A percentile compares a stretch with the other conserved stretches of the same genome.
Evolutionary conservation across 306 rosid genomes (phyloP).

Genomic region (Prinsepia uniflora): DNA sequence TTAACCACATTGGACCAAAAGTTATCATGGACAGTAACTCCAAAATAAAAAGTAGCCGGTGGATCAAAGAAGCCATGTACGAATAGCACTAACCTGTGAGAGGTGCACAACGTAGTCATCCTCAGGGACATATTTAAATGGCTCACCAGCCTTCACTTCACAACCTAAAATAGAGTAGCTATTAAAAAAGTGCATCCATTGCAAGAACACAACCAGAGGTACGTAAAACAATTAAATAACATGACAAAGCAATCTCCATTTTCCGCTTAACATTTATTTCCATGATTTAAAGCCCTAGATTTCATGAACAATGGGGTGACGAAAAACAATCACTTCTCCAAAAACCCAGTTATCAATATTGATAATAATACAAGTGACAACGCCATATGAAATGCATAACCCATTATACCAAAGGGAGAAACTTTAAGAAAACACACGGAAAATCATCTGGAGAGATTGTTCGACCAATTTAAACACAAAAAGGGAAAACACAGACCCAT

Average conservation of each 20-base stretch:
- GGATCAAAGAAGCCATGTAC: not conserved
- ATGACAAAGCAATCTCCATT: not conserved
- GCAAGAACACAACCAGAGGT: not conserved
- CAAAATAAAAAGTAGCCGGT: not conserved
- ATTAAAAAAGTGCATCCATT: not conserved
- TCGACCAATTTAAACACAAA: too few species aligned
- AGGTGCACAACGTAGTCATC: constrained; percentile 48
- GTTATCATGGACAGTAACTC: not conserved
- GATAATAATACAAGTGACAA: too few species aligned
- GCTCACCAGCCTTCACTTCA: constrained; percentile 82
- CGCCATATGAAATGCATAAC: too few species aligned
- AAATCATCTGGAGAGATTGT: too few species aligned
- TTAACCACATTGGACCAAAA: not conserved
- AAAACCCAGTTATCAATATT: too few species aligned
- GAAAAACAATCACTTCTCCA: too few species aligned
- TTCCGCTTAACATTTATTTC: not conserved
- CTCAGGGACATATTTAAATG: constrained; percentile 40
- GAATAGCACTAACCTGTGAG: constrained; percentile 60
- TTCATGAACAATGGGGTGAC: too few species aligned
- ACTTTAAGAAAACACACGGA: too few species aligned
- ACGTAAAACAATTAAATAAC: too few species aligned
- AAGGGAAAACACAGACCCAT: not conserved
- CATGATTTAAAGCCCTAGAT: too few species aligned
- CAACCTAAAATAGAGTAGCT: constrained; percentile 40
- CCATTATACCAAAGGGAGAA: too few species aligned